Evolutionary conservation across 139 green algal genomes (phyloP).

Genomic region (Tetraselmis chui): DNA sequence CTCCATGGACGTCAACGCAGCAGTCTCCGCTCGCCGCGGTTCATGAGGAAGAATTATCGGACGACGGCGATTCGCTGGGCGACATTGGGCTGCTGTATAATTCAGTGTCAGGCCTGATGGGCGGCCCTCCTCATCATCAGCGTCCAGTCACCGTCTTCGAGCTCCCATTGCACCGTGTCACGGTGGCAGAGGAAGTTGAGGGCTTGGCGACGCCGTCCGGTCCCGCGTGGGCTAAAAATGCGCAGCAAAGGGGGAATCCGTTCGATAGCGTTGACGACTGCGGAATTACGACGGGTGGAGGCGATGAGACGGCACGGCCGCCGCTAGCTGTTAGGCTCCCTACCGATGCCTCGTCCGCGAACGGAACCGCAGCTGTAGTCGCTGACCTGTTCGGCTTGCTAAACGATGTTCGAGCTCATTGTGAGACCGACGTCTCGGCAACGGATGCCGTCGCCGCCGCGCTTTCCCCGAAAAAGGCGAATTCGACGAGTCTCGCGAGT

Average conservation of each 20-base stretch:
- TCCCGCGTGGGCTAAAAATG: too few species aligned
- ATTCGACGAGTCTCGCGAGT: background rate
- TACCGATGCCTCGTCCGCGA: background rate
- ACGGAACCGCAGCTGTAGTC: background rate
- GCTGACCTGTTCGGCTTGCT: background rate
- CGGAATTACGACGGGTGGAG: too few species aligned
- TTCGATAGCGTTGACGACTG: too few species aligned
- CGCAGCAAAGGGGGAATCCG: too few species aligned
- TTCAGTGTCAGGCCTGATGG: background rate
- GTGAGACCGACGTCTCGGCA: background rate
- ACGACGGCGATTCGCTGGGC: background rate
- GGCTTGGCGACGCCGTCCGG: background rate
- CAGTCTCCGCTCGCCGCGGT: background rate
- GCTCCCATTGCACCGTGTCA: background rate
- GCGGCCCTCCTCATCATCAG: background rate
- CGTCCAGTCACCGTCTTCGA: background rate
- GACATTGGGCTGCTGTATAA: background rate
- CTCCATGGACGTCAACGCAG: background rate
- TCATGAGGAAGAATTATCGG: background rate
- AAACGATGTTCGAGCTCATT: background rate
- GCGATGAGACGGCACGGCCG: background rate
- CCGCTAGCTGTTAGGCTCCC: background rate
- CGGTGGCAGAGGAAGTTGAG: background rate
- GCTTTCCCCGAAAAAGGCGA: background rate
- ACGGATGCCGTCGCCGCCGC: background rate